Evolutionary conservation across 2,329 filamentous ascomycete genomes (phyloP).

Genomic region (Pseudogymnoascus sp.): DNA sequence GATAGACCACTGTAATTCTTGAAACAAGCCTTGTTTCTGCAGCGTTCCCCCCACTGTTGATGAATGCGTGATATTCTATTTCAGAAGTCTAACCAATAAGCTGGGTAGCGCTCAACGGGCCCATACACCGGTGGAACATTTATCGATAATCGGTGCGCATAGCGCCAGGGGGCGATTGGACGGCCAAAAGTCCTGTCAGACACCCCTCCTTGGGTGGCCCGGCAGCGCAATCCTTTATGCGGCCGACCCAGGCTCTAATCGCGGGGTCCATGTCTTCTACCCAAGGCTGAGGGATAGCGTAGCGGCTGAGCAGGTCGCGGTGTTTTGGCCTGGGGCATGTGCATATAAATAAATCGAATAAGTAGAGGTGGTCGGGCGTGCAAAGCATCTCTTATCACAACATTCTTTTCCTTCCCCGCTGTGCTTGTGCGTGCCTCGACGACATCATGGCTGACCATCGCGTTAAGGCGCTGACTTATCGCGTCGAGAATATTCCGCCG

Average conservation of each 20-base stretch:
- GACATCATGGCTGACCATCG: not conserved
- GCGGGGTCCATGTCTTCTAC: slow-evolving; percentile 3
- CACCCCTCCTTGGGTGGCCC: not conserved
- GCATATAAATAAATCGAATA: slow-evolving; percentile 5
- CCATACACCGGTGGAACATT: not conserved
- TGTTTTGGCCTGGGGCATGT: not conserved
- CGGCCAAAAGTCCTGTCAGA: not conserved
- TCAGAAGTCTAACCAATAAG: not conserved
- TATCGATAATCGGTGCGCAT: not conserved
- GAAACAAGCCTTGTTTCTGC: not conserved
- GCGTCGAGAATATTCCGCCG: slow-evolving; percentile 11
- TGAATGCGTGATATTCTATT: not conserved
- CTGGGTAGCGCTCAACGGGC: not conserved
- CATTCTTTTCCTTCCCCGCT: not conserved
- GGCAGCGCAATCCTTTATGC: not conserved
- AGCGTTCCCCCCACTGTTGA: not conserved
- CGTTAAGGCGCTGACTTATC: slow-evolving; percentile 4
- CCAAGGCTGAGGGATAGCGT: not conserved
- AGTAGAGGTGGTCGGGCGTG: not conserved
- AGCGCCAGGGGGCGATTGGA: not conserved
- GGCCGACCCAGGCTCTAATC: not conserved
- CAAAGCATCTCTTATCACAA: not conserved
- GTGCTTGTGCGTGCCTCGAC: not conserved
- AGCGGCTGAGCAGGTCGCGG: not conserved
- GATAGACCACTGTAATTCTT: not conserved